Evolutionary conservation across 257 asterid species (phyloP), one percentile per base, ranked within the genome.

Genomic region (Ophiorrhiza pumila): DNA sequence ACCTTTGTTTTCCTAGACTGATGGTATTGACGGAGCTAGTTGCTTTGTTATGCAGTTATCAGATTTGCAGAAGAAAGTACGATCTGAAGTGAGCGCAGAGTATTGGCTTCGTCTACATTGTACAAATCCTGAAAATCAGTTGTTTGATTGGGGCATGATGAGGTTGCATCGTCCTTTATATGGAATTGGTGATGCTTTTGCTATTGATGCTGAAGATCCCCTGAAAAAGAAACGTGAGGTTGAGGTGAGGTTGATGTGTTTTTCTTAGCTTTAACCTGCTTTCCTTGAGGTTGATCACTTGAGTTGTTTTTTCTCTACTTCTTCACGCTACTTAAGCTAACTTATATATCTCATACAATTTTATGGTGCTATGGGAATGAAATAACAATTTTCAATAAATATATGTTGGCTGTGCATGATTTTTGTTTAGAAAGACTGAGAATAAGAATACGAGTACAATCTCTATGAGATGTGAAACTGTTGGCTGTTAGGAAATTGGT

Each of bases 101-200:
- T 90, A 95, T 78, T 95, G 96, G 99, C 97, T 95, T 78, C 97
- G 96, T 37, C 84, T 84, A 83, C 89, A 84, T 70, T 95, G 99
- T 62, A 80, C 91, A 61, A 82, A 83, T 81, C 96, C 98, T 39
- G 98, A 90, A 60, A 90, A 86, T 81, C 99, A 92, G 80, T 85
- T 95, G 72, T 95, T 95, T 78, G 98, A 92, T 83, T 95, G 97
- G 99, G 98, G 98, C 69, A 95, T 92, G 98, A 90, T 82, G 93
- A 88, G 96, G 72, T 71, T 95, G 71, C 88, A 82, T 22, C 94
- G 88, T 37, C 98, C 98, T 78, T 52, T 87, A 72, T 92, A 86
- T 86, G 99, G 99, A 47, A 88, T 95, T 56, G 99, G 96, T 61
- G 98, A 92, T 85, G 97, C 91, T 29, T 95, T 95, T 85, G 91